These are phyloP conservation scores for Ganoderma lucidum DNA, from an alignment of 1,284 basidiomycete genomes.

Conservation along the genomic window DNA sequence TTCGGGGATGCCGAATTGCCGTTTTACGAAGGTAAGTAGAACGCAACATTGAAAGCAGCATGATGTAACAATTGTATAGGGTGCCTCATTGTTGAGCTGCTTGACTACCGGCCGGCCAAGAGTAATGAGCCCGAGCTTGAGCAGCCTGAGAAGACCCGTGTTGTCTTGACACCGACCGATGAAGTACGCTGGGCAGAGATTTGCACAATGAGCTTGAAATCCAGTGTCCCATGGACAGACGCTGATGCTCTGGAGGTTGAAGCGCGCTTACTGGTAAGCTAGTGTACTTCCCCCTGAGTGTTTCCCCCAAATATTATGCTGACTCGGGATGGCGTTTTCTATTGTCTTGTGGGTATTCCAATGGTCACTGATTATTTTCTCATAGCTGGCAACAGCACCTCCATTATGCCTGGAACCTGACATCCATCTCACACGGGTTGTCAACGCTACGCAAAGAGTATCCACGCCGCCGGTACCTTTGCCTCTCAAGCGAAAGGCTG, in stretches of 20 bases:
- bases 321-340: too few species aligned
- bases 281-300: neutral
- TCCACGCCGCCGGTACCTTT: conserved; percentile 72
- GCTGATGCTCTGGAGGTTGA: conserved; percentile 74
- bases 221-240: conserved; percentile 69
- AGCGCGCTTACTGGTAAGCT: conserved; percentile 70
- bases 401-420: conserved; percentile 81
- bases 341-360: neutral
- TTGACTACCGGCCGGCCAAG: conserved; percentile 72
- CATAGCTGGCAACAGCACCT: conserved; percentile 73
- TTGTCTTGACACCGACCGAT: conserved; percentile 75
- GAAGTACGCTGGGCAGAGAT: conserved; percentile 83
- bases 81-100: conserved; percentile 81
- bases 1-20: conserved; percentile 74
- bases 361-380: conserved; percentile 14
- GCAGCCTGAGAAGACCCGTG: conserved; percentile 68
- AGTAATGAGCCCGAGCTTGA: conserved; percentile 60
- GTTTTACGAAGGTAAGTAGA: conserved; percentile 75
- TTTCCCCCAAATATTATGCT: too few species aligned
- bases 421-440: conserved; percentile 74
- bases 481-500: conserved; percentile 81
- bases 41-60: neutral
- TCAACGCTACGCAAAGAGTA: conserved; percentile 72
- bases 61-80: conserved; percentile 49
- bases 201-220: conserved; percentile 67